These are phyloP conservation scores for Triticum turgidum DNA, from an alignment of 176 grass and related monocot species.

Conservation along the genomic window DNA sequence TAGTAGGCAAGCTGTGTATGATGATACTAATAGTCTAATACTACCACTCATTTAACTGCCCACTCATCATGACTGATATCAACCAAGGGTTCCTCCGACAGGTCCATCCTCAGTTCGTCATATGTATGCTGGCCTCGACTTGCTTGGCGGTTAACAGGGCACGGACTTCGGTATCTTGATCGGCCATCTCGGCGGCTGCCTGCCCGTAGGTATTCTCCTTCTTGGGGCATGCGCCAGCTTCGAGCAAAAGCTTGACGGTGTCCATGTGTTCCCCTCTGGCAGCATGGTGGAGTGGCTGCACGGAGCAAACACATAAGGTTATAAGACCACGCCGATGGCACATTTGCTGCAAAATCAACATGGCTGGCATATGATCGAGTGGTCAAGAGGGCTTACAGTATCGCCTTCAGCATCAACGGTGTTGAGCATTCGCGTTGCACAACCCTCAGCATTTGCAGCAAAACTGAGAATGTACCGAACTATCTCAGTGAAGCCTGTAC, in stretches of 20 bases:
- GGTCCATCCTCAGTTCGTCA: constrained; percentile 20
- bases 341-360: background rate
- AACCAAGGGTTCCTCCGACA: constrained; percentile 8
- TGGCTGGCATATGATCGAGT: background rate
- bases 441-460: constrained; percentile 51
- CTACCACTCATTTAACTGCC: background rate
- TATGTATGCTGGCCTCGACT: constrained; percentile 38
- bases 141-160: constrained; percentile 54
- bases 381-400: constrained; percentile 49
- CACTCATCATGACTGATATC: background rate
- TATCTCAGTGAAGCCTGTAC: constrained; percentile 80
- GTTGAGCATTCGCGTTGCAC: constrained; percentile 50
- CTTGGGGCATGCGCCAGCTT: constrained; percentile 72
- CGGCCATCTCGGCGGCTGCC: constrained; percentile 79
- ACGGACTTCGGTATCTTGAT: constrained; percentile 68
- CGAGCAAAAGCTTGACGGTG: constrained; percentile 69
- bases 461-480: constrained; percentile 68
- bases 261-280: constrained; percentile 88
- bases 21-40: background rate
- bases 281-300: constrained; percentile 93
- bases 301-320: background rate
- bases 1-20: background rate
- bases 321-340: background rate
- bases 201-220: constrained; percentile 74
- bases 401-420: constrained; percentile 85